phyloP scores from a whole-genome alignment of 257 asterid genomes.

The Nicotiana tomentosiformis region DNA sequence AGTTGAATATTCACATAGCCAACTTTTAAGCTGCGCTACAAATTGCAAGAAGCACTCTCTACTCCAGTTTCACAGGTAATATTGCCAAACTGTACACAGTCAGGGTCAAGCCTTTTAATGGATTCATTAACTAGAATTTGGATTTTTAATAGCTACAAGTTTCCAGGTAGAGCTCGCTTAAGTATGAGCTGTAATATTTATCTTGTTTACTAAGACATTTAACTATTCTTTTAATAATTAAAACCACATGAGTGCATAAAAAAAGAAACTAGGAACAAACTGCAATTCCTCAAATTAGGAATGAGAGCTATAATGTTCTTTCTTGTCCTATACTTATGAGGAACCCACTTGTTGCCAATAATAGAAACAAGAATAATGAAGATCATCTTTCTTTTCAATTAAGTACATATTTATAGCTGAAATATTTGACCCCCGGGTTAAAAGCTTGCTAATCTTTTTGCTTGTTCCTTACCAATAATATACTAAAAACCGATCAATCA shows the following conservation, averaged over 20 bases:
- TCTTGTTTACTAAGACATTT: not conserved
- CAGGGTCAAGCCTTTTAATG: not conserved
- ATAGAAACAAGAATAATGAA: not conserved
- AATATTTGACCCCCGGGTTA: not conserved
- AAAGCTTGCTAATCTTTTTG: not conserved
- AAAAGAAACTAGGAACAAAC: constrained; percentile 1
- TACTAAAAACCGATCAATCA: not conserved
- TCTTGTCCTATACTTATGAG: not conserved
- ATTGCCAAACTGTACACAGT: not conserved
- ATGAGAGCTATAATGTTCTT: not conserved
- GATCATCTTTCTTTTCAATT: not conserved
- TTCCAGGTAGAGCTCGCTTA: not conserved
- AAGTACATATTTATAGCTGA: not conserved
- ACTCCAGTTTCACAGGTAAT: not conserved
- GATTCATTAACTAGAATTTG: not conserved
- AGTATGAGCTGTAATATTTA: not conserved
- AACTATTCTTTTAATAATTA: too few species aligned
- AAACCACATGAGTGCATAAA: not conserved
- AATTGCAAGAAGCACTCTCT: not conserved
- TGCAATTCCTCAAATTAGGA: not conserved
- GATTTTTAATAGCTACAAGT: not conserved
- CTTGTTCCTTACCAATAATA: not conserved
- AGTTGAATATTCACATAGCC: not conserved
- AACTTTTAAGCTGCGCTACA: not conserved
- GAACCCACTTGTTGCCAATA: not conserved